These are phyloP conservation scores for Cyclotella baltica DNA, from an alignment of 108 stramenopile species.

Conservation along the genomic window DNA sequence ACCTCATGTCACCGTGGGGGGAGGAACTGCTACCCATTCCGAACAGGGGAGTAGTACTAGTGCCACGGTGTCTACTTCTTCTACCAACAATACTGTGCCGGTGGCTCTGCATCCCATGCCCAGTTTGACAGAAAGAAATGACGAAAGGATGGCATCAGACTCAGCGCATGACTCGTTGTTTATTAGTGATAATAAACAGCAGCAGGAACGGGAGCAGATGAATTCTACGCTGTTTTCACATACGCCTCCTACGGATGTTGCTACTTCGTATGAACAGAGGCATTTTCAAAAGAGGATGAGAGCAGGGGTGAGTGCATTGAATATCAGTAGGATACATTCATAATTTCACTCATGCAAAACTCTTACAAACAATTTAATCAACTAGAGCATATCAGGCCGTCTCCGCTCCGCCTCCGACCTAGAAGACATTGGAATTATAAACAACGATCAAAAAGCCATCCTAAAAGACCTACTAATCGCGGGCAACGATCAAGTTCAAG, in stretches of 20 bases:
- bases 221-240: conserved; percentile 44
- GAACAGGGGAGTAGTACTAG: conserved; percentile 4
- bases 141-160: background rate
- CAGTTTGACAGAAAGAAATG: background rate
- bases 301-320: conserved; percentile 70
- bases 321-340: too few relatives aligned
- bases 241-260: conserved; percentile 75
- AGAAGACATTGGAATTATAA: conserved; percentile 87
- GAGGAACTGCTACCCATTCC: background rate
- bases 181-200: background rate
- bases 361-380: background rate
- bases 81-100: background rate
- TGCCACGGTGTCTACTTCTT: conserved; percentile 12
- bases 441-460: conserved; percentile 84
- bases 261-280: conserved; percentile 75
- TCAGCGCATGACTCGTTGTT: background rate
- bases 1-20: background rate
- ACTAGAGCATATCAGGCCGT: conserved; percentile 82
- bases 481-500: conserved; percentile 81
- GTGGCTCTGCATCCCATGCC: conserved; percentile 3
- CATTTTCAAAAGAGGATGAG: conserved; percentile 87
- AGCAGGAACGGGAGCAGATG: conserved; percentile 23
- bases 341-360: background rate
- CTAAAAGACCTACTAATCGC: conserved; percentile 92
- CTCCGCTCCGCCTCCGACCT: conserved; percentile 84